Evolutionary conservation across 139 green algal genomes (phyloP), one percentile per base, ranked within the genome.

Genomic region (Chlamydomonas applanata): DNA sequence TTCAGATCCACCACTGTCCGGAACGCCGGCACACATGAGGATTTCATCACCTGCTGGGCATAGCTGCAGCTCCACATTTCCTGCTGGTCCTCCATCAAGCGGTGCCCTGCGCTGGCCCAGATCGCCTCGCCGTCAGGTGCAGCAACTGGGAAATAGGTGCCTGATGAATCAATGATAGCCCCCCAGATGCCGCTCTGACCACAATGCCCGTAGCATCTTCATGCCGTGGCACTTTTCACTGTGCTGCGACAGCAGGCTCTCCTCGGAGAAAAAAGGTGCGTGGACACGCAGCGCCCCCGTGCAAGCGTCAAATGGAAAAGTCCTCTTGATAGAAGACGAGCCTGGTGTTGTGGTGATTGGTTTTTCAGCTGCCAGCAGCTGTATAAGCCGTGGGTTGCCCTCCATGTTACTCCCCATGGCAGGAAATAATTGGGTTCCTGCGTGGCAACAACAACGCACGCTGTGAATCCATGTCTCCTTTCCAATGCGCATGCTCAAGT

Each of bases 351-450:
- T 16, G 52, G 52, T 16, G 52, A 74, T 49, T 13, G 69, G 69
- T 49, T 74, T 74, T 29, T 74, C 69, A 45, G 44, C 40, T 24
- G 22, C 16, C 2, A 5, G 30, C 29, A 27, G 69, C 27, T 32
- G 49, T 29, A 74, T 3, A 24, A 66, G n/a, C 49, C 65, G 69
- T 49, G 49, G 53, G 69, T 74, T 65, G 49, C 69, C 69, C 69
- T 74, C 69, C 69, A 74, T 74, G 27, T 65, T 74, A 49, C 69
- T 74, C 14, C 46, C 69, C 69, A 74, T 74, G n/a, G n/a, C n/a
- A n/a, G n/a, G n/a, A n/a, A n/a, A n/a, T n/a, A n/a, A n/a, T n/a
- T n/a, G n/a, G n/a, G n/a, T n/a, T n/a, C n/a, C n/a, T n/a, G n/a
- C n/a, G n/a, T n/a, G n/a, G n/a, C n/a, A n/a, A n/a, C n/a, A n/a